Conservation (phyloP, 768 basidiomycete species). For the Hygrocybe coccinea region DNA sequence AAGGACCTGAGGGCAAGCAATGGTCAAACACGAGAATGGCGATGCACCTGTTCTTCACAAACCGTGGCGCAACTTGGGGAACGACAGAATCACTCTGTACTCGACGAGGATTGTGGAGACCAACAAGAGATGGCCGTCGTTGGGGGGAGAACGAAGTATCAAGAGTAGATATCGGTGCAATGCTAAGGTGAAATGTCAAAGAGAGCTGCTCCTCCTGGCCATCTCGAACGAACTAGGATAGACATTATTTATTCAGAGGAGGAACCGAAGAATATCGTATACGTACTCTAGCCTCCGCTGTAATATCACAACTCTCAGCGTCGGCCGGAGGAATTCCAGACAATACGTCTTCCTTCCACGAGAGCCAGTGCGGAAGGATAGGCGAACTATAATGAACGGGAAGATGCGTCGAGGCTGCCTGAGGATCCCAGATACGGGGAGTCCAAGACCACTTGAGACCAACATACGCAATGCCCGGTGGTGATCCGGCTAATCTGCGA, state of each 20-base stretch:
- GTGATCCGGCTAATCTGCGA: slow-evolving; percentile 79
- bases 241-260: slow-evolving; percentile 6
- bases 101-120: slow-evolving; percentile 33
- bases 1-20: slow-evolving; percentile 15
- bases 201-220: slow-evolving; percentile 66
- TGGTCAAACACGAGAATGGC: not conserved
- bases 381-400: slow-evolving; percentile 79
- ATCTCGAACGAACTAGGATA: slow-evolving; percentile 59
- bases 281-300: slow-evolving; percentile 69
- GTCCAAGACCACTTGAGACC: slow-evolving; percentile 84
- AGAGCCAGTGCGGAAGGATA: slow-evolving; percentile 77
- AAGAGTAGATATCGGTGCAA: slow-evolving; percentile 56
- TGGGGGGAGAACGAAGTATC: slow-evolving; percentile 38
- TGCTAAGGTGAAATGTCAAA: slow-evolving; percentile 63
- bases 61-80: slow-evolving; percentile 41
- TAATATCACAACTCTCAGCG: slow-evolving; percentile 70
- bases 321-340: slow-evolving; percentile 76
- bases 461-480: slow-evolving; percentile 76
- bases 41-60: slow-evolving; percentile 6
- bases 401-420: slow-evolving; percentile 71
- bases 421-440: slow-evolving; percentile 96
- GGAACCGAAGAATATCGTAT: slow-evolving; percentile 3
- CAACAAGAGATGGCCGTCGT: slow-evolving; percentile 40
- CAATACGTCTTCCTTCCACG: slow-evolving; percentile 80
- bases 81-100: slow-evolving; percentile 47